Percentiles rank a stretch among this genome's conserved stretches.
These are phyloP conservation scores for Colletotrichum theobromicola DNA, from an alignment of 2,329 filamentous ascomycete genomes.

Conservation along the genomic window DNA sequence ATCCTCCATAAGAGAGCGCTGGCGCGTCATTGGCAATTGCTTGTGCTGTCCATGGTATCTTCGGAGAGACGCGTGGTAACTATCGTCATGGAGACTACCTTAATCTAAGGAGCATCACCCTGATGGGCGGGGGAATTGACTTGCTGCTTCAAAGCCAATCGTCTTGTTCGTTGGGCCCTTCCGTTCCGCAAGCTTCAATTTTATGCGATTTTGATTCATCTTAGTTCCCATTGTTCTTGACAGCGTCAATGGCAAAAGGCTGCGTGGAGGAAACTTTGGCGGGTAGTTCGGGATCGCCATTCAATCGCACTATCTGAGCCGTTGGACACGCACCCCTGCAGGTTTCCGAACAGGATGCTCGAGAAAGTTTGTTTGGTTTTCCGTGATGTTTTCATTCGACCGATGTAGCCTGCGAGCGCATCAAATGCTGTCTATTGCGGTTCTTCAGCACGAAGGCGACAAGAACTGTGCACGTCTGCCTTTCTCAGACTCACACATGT, in stretches of 20 bases:
- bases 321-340: background rate
- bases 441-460: background rate
- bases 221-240: background rate
- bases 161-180: background rate
- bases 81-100: background rate
- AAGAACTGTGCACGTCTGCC: background rate
- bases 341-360: background rate
- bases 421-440: background rate
- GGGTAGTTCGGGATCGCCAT: too few relatives aligned
- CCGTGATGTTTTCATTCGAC: background rate
- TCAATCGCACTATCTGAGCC: background rate
- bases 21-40: too few relatives aligned
- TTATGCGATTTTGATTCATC: background rate
- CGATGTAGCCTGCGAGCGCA: background rate
- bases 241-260: background rate
- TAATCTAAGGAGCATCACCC: background rate
- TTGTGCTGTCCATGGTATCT: background rate
- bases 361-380: background rate
- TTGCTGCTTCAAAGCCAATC: background rate
- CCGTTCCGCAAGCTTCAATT: too few relatives aligned
- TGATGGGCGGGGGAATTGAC: background rate
- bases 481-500: background rate
- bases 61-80: background rate
- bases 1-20: background rate
- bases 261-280: background rate